A percentile compares a stretch with the other conserved stretches of the same genome.
Evolutionary conservation across 352 stramenopile species (phyloP).

Genomic region (Pythium vanterpoolii): DNA sequence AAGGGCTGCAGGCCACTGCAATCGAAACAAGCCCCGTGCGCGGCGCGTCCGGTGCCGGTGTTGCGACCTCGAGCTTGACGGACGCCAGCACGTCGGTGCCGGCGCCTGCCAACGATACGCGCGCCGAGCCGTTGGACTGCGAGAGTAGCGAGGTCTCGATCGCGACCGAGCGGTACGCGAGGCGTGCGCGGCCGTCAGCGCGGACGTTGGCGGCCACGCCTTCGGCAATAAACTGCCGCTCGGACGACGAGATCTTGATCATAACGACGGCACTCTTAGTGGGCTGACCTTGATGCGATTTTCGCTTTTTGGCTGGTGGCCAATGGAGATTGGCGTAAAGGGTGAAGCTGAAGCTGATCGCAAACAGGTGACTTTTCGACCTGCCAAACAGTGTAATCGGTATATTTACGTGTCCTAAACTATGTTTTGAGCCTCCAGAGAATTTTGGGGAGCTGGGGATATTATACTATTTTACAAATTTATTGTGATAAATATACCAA

Average conservation of each 20-base stretch:
- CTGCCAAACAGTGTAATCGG: too few species aligned
- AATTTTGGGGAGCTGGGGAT: too few species aligned
- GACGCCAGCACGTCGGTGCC: constrained; percentile 75
- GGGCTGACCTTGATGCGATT: too few species aligned
- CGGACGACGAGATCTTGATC: constrained; percentile 73
- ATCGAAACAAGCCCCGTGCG: constrained; percentile 52
- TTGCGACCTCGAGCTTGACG: constrained; percentile 72
- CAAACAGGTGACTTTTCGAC: too few species aligned
- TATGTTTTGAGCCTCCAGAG: too few species aligned
- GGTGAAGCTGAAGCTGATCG: too few species aligned
- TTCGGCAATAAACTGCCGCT: constrained; percentile 71
- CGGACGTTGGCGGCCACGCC: constrained; percentile 70
- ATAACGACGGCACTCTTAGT: constrained; percentile 23
- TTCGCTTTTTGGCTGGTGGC: not conserved
- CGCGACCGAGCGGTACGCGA: constrained; percentile 57
- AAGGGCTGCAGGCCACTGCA: constrained; percentile 61
- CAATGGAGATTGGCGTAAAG: too few species aligned
- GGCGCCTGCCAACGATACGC: constrained; percentile 56
- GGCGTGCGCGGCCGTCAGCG: constrained; percentile 57
- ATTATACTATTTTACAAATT: too few species aligned
- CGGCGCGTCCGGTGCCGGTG: constrained; percentile 41
- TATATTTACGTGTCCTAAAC: too few species aligned
- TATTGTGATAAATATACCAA: too few species aligned
- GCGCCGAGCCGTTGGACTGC: constrained; percentile 77
- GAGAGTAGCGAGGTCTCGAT: constrained; percentile 70